Conservation (phyloP, 2,329 filamentous ascomycete genomes). For the Plenodomus lindquistii region DNA sequence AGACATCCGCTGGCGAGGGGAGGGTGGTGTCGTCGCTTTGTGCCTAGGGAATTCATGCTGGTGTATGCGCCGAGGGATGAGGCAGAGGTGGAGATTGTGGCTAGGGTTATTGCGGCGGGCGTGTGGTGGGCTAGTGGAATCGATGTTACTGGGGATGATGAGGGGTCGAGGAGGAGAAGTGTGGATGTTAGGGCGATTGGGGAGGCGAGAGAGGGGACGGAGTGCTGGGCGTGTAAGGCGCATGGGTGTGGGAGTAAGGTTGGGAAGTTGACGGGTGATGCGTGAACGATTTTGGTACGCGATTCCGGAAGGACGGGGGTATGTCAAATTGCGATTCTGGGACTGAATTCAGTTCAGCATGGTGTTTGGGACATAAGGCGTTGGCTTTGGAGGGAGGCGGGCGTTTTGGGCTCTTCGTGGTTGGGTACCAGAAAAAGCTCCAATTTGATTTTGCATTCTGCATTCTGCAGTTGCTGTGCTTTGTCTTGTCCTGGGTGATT, state of each 20-base stretch:
- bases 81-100: constrained; percentile 68
- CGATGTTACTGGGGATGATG: constrained; percentile 29
- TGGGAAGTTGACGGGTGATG: constrained; percentile 32
- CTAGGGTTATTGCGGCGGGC: constrained; percentile 72
- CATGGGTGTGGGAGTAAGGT: constrained; percentile 28
- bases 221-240: constrained; percentile 32
- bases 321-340: background rate
- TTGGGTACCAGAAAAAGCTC: background rate
- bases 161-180: constrained; percentile 25
- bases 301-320: background rate
- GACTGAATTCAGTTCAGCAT: constrained; percentile 10
- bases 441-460: background rate
- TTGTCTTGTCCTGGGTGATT: background rate
- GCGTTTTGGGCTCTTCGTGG: background rate
- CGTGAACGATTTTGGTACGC: constrained; percentile 10
- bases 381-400: background rate
- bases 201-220: constrained; percentile 19
- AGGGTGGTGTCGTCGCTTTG: constrained; percentile 67
- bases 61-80: constrained; percentile 77
- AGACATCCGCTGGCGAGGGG: constrained; percentile 67
- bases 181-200: constrained; percentile 26
- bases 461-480: background rate
- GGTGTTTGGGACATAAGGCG: constrained; percentile 8
- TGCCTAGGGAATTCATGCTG: constrained; percentile 77
- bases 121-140: constrained; percentile 66